These are phyloP conservation scores for Scalesia atractyloides DNA, from an alignment of 129 eudicot species.

Conservation along the genomic window DNA sequence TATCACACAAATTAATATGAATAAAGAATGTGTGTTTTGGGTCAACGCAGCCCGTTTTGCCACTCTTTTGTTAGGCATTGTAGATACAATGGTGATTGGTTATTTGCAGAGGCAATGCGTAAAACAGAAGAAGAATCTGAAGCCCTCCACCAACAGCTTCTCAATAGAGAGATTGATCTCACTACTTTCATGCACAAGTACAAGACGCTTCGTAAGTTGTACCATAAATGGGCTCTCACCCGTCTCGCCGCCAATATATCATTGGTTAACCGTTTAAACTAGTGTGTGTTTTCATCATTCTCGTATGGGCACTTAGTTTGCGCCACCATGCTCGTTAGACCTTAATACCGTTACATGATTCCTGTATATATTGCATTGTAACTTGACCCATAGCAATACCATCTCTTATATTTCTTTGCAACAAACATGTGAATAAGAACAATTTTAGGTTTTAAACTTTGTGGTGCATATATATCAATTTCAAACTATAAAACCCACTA, in stretches of 20 bases:
- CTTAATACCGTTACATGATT: constrained; percentile 3
- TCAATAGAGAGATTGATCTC: constrained; percentile 36
- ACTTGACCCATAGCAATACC: constrained; percentile 12
- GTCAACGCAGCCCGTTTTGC: neutral
- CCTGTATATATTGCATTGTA: constrained; percentile 25
- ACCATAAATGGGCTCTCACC: constrained; percentile 39
- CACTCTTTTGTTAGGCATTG: neutral
- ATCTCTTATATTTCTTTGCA: neutral
- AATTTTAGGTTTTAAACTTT: too few relatives aligned
- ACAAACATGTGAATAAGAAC: too few relatives aligned
- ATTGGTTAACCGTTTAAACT: constrained; percentile 16
- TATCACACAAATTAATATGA: neutral
- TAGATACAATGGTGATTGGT: constrained; percentile 14
- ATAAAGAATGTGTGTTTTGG: neutral
- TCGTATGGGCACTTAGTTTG: neutral
- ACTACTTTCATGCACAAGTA: constrained; percentile 27
- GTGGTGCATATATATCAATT: constrained; percentile 31
- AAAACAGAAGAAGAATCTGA: constrained; percentile 40
- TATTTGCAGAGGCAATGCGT: constrained; percentile 29
- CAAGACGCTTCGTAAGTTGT: constrained; percentile 33
- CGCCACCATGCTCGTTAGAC: constrained; percentile 1
- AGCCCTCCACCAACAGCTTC: constrained; percentile 39
- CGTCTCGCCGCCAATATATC: constrained; percentile 29
- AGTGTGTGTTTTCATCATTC: constrained; percentile 4
- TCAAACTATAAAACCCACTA: constrained; percentile 12